Conservation (phyloP, 768 basidiomycete species). For the Tylopilus plumbeoviolaceoides region DNA sequence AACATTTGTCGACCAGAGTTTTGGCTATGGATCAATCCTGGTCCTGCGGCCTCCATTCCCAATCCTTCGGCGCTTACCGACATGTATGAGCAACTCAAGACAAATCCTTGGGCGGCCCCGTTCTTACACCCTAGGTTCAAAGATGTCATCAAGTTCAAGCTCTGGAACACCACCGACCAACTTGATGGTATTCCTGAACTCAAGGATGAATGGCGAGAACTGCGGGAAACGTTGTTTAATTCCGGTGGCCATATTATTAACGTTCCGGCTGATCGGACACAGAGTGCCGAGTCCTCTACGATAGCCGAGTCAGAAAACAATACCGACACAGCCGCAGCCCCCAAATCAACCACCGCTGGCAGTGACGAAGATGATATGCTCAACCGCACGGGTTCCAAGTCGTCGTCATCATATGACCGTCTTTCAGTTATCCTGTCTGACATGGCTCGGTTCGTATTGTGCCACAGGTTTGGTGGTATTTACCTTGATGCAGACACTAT, state of each 20-base stretch:
- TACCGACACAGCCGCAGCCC: slow-evolving; percentile 14
- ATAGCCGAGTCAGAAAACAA: slow-evolving; percentile 19
- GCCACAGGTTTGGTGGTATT: slow-evolving; percentile 92
- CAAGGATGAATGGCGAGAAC: slow-evolving; percentile 82
- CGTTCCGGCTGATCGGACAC: slow-evolving; percentile 46
- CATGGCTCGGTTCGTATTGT: slow-evolving; percentile 96
- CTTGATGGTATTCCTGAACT: slow-evolving; percentile 89
- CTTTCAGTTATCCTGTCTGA: slow-evolving; percentile 93
- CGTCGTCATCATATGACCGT: slow-evolving; percentile 82
- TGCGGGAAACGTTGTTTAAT: slow-evolving; percentile 76
- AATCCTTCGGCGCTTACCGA: slow-evolving; percentile 76
- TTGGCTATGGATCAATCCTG: slow-evolving; percentile 99
- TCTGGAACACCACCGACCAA: slow-evolving; percentile 99
- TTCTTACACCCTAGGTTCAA: slow-evolving; percentile 92
- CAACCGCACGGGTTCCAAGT: slow-evolving; percentile 87
- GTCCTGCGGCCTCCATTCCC: slow-evolving; percentile 87
- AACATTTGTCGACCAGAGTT: slow-evolving; percentile 80
- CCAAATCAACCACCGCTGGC: slow-evolving; percentile 21
- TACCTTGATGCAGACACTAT: slow-evolving; percentile 98
- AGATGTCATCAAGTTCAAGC: slow-evolving; percentile 88
- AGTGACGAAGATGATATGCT: slow-evolving; percentile 48
- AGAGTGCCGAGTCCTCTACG: slow-evolving; percentile 21
- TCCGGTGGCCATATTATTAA: slow-evolving; percentile 76
- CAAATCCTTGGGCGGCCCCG: slow-evolving; percentile 92
- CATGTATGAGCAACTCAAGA: slow-evolving; percentile 78